Evolutionary conservation across 1,284 basidiomycete species (phyloP).

Genomic region (Melampsora americana): DNA sequence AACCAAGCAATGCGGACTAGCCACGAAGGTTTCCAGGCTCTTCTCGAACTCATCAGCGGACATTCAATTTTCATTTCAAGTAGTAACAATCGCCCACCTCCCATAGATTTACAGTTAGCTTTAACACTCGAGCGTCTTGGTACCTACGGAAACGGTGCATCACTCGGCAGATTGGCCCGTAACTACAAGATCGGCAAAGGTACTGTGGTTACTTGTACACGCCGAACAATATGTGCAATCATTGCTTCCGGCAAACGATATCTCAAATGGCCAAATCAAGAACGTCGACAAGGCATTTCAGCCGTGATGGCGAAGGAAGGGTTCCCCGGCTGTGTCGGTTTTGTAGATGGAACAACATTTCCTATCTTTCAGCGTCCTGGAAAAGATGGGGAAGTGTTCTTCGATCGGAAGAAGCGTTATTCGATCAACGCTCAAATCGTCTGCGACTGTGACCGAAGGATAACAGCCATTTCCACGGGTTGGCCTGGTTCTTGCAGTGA

Average conservation of each 20-base stretch:
- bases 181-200: no score
- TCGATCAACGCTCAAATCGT: no score
- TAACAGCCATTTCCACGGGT: no score
- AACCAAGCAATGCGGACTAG: not conserved
- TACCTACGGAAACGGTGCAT: constrained; percentile 12
- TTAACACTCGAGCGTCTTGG: constrained; percentile 3
- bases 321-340: no score
- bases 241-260: not conserved
- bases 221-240: not conserved
- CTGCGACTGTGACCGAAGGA: no score
- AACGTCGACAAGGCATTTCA: not conserved
- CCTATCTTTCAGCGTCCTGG: no score
- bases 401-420: no score
- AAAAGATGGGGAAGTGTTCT: no score
- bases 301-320: no score
- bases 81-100: not conserved
- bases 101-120: not conserved
- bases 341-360: no score
- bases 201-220: not conserved
- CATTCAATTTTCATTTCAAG: not conserved
- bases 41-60: not conserved
- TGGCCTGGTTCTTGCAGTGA: not conserved
- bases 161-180: constrained; percentile 1
- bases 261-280: not conserved
- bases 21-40: not conserved